These are phyloP conservation scores for Pyricularia grisea DNA, from an alignment of 2,329 filamentous ascomycete genomes.

Conservation along the genomic window DNA sequence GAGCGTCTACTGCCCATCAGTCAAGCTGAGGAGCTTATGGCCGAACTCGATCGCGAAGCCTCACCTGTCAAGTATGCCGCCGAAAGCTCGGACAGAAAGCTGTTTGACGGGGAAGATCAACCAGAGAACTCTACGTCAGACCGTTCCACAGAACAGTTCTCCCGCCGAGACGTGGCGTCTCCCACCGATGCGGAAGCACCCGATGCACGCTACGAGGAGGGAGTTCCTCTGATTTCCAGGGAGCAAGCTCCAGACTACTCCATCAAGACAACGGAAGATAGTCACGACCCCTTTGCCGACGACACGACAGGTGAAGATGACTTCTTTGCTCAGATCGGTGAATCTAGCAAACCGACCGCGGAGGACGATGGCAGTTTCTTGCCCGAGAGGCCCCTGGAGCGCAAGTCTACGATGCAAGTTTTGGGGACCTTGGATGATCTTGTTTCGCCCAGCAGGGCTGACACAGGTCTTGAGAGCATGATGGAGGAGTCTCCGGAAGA, in stretches of 20 bases:
- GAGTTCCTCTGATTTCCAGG: conserved; percentile 49
- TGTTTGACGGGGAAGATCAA: background rate
- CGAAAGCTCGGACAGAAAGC: background rate
- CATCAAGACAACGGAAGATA: background rate
- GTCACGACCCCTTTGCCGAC: conserved; percentile 1
- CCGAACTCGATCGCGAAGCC: conserved; percentile 40
- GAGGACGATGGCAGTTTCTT: conserved; percentile 10
- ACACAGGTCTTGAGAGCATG: conserved; percentile 18
- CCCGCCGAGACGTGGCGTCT: conserved; percentile 33
- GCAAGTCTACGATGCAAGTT: conserved; percentile 63
- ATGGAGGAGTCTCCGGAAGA: conserved; percentile 16
- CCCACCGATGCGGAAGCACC: conserved; percentile 28
- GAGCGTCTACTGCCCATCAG: conserved; percentile 34
- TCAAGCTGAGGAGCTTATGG: conserved; percentile 44
- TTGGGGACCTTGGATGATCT: conserved; percentile 37
- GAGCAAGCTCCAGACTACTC: conserved; percentile 12
- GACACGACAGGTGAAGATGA: conserved; percentile 36
- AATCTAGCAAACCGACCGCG: conserved; percentile 12
- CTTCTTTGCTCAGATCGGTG: conserved; percentile 50
- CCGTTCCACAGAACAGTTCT: conserved; percentile 19
- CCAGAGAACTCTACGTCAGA: background rate
- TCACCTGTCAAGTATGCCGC: conserved; percentile 18
- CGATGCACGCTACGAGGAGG: conserved; percentile 60
- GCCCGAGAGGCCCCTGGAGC: conserved; percentile 34
- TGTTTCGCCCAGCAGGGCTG: conserved; percentile 14